A percentile compares a stretch with the other conserved stretches of the same genome.
Evolutionary conservation across 306 rosid species (phyloP).

Genomic region (Rosa chinensis): DNA sequence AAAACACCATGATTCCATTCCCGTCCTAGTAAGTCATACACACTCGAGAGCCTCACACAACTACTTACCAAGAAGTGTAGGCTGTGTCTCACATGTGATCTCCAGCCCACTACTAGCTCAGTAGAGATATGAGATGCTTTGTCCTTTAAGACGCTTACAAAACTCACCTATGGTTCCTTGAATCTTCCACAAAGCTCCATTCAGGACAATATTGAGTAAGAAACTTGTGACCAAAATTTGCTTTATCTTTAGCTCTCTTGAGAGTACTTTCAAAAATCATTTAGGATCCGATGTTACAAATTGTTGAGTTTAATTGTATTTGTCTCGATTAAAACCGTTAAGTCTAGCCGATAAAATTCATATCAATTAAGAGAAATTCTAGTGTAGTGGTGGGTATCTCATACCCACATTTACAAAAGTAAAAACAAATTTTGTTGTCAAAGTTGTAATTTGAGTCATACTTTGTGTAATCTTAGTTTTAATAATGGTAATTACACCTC

Average conservation of each 20-base stretch:
- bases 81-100: slow-evolving; percentile 50
- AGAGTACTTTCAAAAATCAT: background rate
- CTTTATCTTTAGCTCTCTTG: background rate
- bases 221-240: slow-evolving; percentile 6
- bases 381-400: too few species aligned
- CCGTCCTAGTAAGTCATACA: slow-evolving; percentile 43
- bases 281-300: background rate
- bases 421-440: too few species aligned
- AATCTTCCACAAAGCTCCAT: slow-evolving; percentile 23
- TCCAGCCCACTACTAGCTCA: slow-evolving; percentile 26
- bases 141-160: slow-evolving; percentile 24
- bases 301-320: background rate
- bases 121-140: slow-evolving; percentile 13
- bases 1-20: slow-evolving; percentile 55
- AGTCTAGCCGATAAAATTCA: background rate
- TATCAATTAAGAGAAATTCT: background rate
- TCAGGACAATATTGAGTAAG: background rate
- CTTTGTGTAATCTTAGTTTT: too few species aligned
- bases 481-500: too few species aligned
- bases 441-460: too few species aligned
- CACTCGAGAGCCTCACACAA: slow-evolving; percentile 41
- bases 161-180: slow-evolving; percentile 29
- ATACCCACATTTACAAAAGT: too few species aligned
- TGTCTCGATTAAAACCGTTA: background rate
- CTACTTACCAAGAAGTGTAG: slow-evolving; percentile 22